These are phyloP conservation scores for Populus hybrid DNA, from an alignment of 441 rosid genomes.

Conservation along the genomic window DNA sequence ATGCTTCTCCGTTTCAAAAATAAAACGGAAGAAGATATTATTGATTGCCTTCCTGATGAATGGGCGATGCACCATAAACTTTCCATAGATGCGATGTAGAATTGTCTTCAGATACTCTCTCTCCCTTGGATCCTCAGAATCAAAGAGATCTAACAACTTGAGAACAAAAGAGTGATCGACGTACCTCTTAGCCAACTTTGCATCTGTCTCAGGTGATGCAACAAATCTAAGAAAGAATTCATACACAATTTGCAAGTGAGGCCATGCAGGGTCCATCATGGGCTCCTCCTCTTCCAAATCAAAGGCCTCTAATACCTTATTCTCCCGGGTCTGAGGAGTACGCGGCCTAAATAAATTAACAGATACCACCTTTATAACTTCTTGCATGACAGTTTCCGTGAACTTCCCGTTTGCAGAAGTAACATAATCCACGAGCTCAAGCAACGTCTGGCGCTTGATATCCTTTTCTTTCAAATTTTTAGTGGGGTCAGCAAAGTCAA, in stretches of 20 bases:
- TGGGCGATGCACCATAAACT: conserved; percentile 76
- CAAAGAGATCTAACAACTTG: conserved; percentile 62
- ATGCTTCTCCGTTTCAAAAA: conserved; percentile 64
- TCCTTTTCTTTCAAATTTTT: conserved; percentile 68
- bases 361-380: conserved; percentile 57
- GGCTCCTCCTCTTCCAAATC: conserved; percentile 80
- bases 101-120: conserved; percentile 68
- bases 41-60: conserved; percentile 67
- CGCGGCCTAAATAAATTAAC: conserved; percentile 56
- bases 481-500: conserved; percentile 63
- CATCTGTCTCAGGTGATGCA: conserved; percentile 69
- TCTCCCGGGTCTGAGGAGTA: conserved; percentile 60
- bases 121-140: conserved; percentile 81
- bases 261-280: conserved; percentile 75
- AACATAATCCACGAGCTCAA: conserved; percentile 68
- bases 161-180: conserved; percentile 57
- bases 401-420: conserved; percentile 63
- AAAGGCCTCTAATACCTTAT: conserved; percentile 51
- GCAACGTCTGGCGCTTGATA: conserved; percentile 60
- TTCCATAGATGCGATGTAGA: conserved; percentile 70
- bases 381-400: conserved; percentile 48
- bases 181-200: conserved; percentile 62
- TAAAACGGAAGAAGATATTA: conserved; percentile 59
- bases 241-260: conserved; percentile 67
- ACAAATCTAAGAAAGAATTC: conserved; percentile 68